A percentile compares a stretch with the other conserved stretches of the same genome.
These are phyloP conservation scores for Trametes sp. DNA, from an alignment of 1,284 basidiomycete species.

Conservation along the genomic window DNA sequence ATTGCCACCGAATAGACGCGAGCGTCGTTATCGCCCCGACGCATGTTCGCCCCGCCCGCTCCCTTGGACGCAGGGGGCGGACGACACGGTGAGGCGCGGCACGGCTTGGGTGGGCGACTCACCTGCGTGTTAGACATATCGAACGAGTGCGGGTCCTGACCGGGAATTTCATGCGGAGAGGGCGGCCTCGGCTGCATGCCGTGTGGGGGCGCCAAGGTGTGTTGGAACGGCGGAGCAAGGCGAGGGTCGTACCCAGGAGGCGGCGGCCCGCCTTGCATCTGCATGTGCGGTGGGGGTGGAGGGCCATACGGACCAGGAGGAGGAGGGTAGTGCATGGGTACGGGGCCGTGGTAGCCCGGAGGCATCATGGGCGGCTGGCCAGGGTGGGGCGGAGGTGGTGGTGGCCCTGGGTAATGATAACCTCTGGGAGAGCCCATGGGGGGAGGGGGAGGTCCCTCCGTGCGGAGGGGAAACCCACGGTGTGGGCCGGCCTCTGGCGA, in stretches of 20 bases:
- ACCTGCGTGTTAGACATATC: slow-evolving; percentile 77
- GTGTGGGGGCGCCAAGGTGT: slow-evolving; percentile 41
- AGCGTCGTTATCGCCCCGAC: neutral
- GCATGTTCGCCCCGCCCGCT: neutral
- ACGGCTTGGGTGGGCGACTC: slow-evolving; percentile 20
- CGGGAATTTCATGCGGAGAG: slow-evolving; percentile 58
- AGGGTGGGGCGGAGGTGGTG: slow-evolving; percentile 24
- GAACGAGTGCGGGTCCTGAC: slow-evolving; percentile 77
- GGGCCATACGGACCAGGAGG: slow-evolving; percentile 40
- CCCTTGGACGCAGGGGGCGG: neutral
- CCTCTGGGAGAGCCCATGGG: slow-evolving; percentile 43
- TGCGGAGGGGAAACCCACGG: slow-evolving; percentile 41
- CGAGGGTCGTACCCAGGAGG: slow-evolving; percentile 59
- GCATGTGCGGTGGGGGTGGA: slow-evolving; percentile 47
- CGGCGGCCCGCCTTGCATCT: slow-evolving; percentile 51
- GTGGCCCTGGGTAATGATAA: slow-evolving; percentile 37
- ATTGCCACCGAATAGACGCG: slow-evolving; percentile 3
- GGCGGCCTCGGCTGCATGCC: slow-evolving; percentile 41
- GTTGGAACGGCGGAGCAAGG: slow-evolving; percentile 61
- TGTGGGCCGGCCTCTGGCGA: slow-evolving; percentile 33
- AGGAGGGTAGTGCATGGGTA: slow-evolving; percentile 43
- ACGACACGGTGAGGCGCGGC: neutral
- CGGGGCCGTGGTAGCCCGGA: slow-evolving; percentile 34
- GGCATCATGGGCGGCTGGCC: slow-evolving; percentile 38
- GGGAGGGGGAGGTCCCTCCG: slow-evolving; percentile 39